Percentiles rank a stretch among this genome's conserved stretches.
phyloP scores from a whole-genome alignment of 345 rosid genomes.

The Gossypium stocksii region DNA sequence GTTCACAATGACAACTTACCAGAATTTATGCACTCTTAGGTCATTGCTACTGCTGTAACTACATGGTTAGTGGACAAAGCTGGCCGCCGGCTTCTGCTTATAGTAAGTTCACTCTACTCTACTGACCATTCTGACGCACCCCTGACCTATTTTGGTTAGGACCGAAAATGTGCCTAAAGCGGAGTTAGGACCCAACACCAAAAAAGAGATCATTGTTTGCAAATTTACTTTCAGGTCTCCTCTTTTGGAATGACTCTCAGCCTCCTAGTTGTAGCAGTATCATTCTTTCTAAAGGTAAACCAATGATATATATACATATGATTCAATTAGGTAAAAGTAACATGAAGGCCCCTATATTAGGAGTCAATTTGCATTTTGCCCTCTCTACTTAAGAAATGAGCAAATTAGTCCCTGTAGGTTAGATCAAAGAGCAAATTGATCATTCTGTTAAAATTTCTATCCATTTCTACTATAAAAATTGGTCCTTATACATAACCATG shows the following conservation, averaged over 20 bases:
- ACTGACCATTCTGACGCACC: neutral
- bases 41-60: conserved; percentile 71
- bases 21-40: conserved; percentile 32
- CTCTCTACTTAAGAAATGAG: too few relatives aligned
- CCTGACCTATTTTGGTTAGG: neutral
- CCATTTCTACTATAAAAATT: too few relatives aligned
- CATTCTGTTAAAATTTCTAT: too few relatives aligned
- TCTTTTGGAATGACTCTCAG: conserved; percentile 75
- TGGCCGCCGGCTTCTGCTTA: conserved; percentile 84
- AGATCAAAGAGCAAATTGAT: too few relatives aligned
- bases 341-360: too few relatives aligned
- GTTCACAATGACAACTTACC: neutral
- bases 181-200: neutral
- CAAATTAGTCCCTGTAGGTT: too few relatives aligned
- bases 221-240: conserved; percentile 49
- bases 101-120: conserved; percentile 48
- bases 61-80: conserved; percentile 85
- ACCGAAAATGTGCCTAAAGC: neutral
- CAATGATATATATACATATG: neutral
- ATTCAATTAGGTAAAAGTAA: neutral
- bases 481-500: too few relatives aligned
- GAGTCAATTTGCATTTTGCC: too few relatives aligned
- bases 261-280: conserved; percentile 67
- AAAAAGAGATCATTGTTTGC: conserved; percentile 2
- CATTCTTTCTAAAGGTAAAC: conserved; percentile 64